Percentiles rank a stretch among this genome's conserved stretches.
phyloP scores from a whole-genome alignment of 306 rosid species.

The Vigna angularis region DNA sequence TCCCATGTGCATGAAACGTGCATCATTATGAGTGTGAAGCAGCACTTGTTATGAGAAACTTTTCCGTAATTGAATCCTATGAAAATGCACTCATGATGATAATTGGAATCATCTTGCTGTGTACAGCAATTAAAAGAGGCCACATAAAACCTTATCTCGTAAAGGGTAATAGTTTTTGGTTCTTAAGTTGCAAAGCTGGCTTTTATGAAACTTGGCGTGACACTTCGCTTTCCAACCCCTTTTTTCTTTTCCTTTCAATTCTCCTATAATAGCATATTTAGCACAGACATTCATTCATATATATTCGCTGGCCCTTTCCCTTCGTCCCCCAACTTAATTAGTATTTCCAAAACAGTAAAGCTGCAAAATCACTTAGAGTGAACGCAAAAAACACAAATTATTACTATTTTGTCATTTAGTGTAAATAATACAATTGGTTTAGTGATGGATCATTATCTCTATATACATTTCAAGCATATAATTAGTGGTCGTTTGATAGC shows the following conservation, averaged over 20 bases:
- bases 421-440: background rate
- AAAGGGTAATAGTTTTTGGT: conserved; percentile 19
- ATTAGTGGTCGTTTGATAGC: too few relatives aligned
- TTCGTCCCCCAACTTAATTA: conserved; percentile 16
- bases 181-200: conserved; percentile 40
- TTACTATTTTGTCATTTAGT: background rate
- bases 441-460: too few relatives aligned
- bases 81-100: conserved; percentile 32
- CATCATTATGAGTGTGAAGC: conserved; percentile 35
- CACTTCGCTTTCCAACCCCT: conserved; percentile 24
- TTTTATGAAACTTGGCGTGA: conserved; percentile 33
- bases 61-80: conserved; percentile 14
- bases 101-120: conserved; percentile 11
- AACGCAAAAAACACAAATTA: background rate
- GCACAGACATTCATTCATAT: conserved; percentile 30
- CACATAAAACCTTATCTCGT: conserved; percentile 30
- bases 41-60: conserved; percentile 36
- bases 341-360: conserved; percentile 23
- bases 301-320: conserved; percentile 27
- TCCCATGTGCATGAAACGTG: conserved; percentile 41
- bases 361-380: too few relatives aligned
- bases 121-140: conserved; percentile 1
- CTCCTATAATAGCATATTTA: conserved; percentile 14
- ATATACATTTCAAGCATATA: too few relatives aligned
- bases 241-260: background rate